phyloP scores from a whole-genome alignment of 345 rosid species.

The Populus euphratica region DNA sequence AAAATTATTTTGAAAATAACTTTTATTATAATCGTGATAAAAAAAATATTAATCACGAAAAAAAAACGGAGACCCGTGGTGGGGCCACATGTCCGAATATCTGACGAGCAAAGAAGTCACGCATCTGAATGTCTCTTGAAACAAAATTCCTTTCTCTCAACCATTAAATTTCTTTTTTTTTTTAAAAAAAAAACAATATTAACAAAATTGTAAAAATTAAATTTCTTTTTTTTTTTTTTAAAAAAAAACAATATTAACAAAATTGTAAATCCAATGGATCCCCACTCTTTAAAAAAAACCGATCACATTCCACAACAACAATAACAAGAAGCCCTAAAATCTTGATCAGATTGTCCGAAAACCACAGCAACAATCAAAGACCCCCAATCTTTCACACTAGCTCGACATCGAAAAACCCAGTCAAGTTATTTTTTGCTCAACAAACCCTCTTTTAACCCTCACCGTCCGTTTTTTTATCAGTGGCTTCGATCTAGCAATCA shows the following conservation, averaged over 20 bases:
- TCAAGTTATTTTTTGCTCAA: not conserved
- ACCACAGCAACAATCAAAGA: not conserved
- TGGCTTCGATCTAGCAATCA: slow-evolving; percentile 17
- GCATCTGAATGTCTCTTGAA: slow-evolving; percentile 21
- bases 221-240: not conserved
- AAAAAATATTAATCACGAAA: not conserved
- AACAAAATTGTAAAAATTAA: not conserved
- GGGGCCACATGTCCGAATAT: slow-evolving; percentile 34
- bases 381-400: not conserved
- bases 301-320: not conserved
- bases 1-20: too few relatives aligned
- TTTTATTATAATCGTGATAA: too few relatives aligned
- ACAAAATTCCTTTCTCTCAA: slow-evolving; percentile 43
- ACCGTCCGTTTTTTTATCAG: slow-evolving; percentile 13
- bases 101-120: slow-evolving; percentile 45
- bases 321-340: slow-evolving; percentile 18
- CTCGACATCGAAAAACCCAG: not conserved
- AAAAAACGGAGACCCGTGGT: not conserved
- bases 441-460: not conserved
- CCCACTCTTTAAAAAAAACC: not conserved
- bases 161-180: slow-evolving; percentile 10
- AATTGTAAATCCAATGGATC: not conserved
- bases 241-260: not conserved
- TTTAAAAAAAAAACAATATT: not conserved
- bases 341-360: slow-evolving; percentile 28